A percentile compares a stretch with the other conserved stretches of the same genome.
Conservation (phyloP, 139 green algal genomes). For the Deuterostichococcus epilithicus region DNA sequence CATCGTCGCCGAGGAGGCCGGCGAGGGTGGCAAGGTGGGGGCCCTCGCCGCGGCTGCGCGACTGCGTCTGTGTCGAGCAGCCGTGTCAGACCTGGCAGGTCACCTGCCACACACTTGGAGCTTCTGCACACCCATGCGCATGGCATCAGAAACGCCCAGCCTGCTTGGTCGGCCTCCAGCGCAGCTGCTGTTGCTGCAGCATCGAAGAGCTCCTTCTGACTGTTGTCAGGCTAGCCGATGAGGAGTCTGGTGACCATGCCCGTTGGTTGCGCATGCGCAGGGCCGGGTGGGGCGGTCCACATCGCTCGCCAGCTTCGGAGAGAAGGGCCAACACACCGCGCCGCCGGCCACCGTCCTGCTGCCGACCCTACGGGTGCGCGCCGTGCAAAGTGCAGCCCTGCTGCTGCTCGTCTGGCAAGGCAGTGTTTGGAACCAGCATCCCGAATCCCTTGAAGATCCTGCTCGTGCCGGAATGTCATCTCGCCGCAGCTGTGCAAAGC, state of each 20-base stretch:
- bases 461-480: too few relatives aligned
- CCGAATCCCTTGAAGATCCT: too few relatives aligned
- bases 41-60: background rate
- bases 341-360: background rate
- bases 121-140: too few relatives aligned
- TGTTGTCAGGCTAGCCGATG: too few relatives aligned
- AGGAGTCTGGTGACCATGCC: too few relatives aligned
- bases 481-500: too few relatives aligned
- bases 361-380: background rate
- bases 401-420: too few relatives aligned
- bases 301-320: background rate
- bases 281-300: background rate
- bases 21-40: constrained; percentile 4
- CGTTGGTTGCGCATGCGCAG: background rate
- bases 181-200: background rate
- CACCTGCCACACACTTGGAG: too few relatives aligned
- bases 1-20: constrained; percentile 67
- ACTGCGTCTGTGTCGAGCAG: background rate
- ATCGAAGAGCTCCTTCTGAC: too few relatives aligned
- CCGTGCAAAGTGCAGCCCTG: too few relatives aligned
- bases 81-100: too few relatives aligned
- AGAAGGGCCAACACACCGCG: background rate
- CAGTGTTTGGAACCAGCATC: too few relatives aligned
- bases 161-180: background rate
- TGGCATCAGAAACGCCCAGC: background rate